phyloP scores from a whole-genome alignment of 176 grass and related monocot genomes.

The Otatea glauca region DNA sequence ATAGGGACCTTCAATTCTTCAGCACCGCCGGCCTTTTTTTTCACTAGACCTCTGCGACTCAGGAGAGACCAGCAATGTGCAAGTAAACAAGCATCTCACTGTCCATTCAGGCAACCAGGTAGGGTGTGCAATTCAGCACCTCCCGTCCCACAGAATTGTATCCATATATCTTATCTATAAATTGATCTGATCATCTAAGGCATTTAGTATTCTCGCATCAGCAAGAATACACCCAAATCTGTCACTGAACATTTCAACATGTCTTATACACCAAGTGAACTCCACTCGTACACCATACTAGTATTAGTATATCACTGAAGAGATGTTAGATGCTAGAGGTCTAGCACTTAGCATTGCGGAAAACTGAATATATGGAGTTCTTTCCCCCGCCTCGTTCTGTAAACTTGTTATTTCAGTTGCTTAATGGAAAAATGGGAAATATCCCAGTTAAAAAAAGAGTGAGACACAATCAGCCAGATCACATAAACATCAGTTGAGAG shows the following conservation, averaged over 20 bases:
- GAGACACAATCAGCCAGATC: not conserved
- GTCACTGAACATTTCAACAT: not conserved
- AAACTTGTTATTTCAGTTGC: no score
- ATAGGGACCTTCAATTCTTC: slow-evolving; percentile 57
- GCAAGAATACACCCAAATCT: not conserved
- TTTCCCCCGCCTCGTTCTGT: no score
- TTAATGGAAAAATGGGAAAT: no score
- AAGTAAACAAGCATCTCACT: not conserved
- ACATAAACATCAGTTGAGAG: not conserved
- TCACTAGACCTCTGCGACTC: slow-evolving; percentile 42
- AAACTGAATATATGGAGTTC: no score
- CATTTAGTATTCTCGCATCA: not conserved
- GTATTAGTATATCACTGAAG: not conserved
- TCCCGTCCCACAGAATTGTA: not conserved
- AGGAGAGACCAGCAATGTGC: not conserved
- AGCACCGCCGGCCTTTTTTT: slow-evolving; percentile 16
- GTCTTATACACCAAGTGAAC: not conserved
- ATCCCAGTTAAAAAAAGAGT: no score
- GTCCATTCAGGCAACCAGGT: not conserved
- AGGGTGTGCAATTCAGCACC: slow-evolving; percentile 37
- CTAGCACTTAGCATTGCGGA: no score
- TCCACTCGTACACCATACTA: not conserved
- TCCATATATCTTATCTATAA: not conserved
- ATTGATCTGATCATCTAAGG: not conserved
- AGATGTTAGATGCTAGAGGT: not conserved